These are phyloP conservation scores for Exophiala sp. DNA, from an alignment of 2,329 filamentous ascomycete genomes.

Conservation along the genomic window DNA sequence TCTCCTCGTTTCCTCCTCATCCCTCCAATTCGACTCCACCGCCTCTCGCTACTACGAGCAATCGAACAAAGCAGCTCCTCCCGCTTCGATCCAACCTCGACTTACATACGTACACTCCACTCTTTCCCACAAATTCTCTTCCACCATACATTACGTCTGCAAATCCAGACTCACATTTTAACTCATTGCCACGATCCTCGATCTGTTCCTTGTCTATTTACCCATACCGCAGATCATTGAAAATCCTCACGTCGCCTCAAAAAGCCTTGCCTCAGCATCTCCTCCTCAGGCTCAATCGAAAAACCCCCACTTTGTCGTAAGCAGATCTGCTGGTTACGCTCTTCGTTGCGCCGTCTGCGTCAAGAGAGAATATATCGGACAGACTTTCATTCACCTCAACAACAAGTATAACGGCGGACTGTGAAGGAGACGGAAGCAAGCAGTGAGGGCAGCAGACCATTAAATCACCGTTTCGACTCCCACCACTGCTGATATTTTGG, in stretches of 20 bases:
- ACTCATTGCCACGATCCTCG: conserved; percentile 2
- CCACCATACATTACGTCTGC: conserved; percentile 1
- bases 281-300: neutral
- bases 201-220: conserved; percentile 1
- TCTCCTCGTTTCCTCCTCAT: neutral
- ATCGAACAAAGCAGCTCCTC: neutral
- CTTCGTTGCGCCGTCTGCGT: neutral
- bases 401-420: too few species aligned
- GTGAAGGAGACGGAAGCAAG: too few species aligned
- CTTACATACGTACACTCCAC: conserved; percentile 1
- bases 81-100: conserved; percentile 3
- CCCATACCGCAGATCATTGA: conserved; percentile 5
- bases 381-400: too few species aligned
- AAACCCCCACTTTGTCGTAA: neutral
- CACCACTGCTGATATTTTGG: too few species aligned
- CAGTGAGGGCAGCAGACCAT: neutral
- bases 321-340: neutral
- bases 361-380: neutral
- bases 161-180: neutral
- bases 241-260: neutral
- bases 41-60: neutral
- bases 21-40: conserved; percentile 4
- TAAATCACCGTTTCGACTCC: neutral
- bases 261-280: too few species aligned
- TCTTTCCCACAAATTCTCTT: conserved; percentile 10